phyloP scores from a whole-genome alignment of 768 basidiomycete genomes.

The Tricholoma hemisulphureum region DNA sequence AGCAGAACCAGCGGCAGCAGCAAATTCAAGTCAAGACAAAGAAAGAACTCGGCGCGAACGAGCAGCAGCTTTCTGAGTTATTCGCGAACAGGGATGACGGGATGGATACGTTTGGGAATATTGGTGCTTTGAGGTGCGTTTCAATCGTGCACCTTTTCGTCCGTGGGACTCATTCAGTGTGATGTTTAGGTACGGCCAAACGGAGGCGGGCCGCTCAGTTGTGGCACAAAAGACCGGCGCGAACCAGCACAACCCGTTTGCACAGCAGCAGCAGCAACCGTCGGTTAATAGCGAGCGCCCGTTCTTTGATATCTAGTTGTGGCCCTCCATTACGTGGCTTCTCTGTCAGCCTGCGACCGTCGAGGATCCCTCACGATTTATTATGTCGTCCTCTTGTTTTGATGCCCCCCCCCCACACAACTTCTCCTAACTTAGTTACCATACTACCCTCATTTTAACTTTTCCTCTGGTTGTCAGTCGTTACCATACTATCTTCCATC shows the following conservation, averaged over 20 bases:
- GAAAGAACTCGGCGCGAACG: conserved; percentile 52
- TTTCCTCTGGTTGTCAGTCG: neutral
- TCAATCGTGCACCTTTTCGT: conserved; percentile 1
- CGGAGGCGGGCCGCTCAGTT: conserved; percentile 48
- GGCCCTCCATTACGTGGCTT: neutral
- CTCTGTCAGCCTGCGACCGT: no score
- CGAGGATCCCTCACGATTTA: neutral
- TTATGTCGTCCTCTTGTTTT: neutral
- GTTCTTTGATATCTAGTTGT: conserved; percentile 67
- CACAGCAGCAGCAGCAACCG: conserved; percentile 57
- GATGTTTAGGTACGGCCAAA: conserved; percentile 52
- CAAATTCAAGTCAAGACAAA: conserved; percentile 41
- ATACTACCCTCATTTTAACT: neutral
- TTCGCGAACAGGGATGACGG: conserved; percentile 92
- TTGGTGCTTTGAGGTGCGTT: conserved; percentile 67
- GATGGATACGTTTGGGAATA: conserved; percentile 93
- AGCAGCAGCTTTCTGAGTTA: conserved; percentile 75
- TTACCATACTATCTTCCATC: neutral
- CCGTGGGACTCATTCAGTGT: neutral
- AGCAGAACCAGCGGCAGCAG: conserved; percentile 29
- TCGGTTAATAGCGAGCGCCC: conserved; percentile 65
- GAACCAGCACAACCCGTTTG: conserved; percentile 63
- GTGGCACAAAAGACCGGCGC: conserved; percentile 47
- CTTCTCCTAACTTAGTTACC: neutral
- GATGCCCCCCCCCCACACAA: neutral